Conservation (phyloP, 2,329 filamentous ascomycete species). For the Talaromyces pinophilus region DNA sequence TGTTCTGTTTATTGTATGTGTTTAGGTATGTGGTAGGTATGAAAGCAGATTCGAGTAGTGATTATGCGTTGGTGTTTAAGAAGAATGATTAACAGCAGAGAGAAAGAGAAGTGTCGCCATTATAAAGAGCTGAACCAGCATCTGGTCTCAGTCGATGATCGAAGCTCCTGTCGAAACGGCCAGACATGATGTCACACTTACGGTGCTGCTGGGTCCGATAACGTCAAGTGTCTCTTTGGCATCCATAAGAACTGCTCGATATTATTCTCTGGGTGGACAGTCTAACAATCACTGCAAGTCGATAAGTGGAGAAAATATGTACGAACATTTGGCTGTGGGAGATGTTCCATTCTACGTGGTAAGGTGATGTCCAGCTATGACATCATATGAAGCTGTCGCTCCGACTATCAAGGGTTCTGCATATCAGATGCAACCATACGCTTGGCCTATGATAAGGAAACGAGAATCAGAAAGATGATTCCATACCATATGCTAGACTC, state of each 20-base stretch:
- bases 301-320: conserved; percentile 3
- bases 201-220: conserved; percentile 25
- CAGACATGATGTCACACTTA: conserved; percentile 39
- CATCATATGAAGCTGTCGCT: conserved; percentile 9
- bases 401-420: neutral
- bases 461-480: neutral
- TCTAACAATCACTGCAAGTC: neutral
- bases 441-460: neutral
- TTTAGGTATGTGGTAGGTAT: neutral
- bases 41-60: neutral
- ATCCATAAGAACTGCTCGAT: neutral
- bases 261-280: neutral
- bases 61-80: neutral
- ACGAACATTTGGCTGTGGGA: neutral
- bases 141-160: neutral
- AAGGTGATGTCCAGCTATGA: conserved; percentile 10
- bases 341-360: neutral
- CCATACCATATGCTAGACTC: neutral
- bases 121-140: neutral
- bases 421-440: neutral
- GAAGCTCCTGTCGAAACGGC: neutral
- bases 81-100: neutral
- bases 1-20: neutral
- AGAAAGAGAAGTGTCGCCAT: conserved; percentile 30
- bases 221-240: conserved; percentile 20